Base-by-base conservation (phyloP, 495 filamentous ascomycete genomes). In the Astrothelium subdiscretum region DNA sequence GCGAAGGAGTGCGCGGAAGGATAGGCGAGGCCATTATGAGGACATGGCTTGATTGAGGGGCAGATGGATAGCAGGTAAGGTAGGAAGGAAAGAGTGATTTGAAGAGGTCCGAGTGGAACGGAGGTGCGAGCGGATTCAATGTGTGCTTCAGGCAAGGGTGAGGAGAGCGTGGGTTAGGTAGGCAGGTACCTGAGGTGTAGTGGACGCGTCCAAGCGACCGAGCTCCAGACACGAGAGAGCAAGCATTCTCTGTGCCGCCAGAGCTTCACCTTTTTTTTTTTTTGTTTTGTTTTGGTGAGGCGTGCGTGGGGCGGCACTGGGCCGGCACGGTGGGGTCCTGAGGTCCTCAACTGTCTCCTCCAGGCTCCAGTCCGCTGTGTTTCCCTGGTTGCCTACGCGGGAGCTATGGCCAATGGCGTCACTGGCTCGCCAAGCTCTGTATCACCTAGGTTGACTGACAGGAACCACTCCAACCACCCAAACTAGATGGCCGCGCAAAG, bases 341-440 rank as follows among this genome's bases (percentile, higher is more conserved):
- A n/a, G n/a, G n/a, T n/a, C n/a, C n/a, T n/a, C n/a, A n/a, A n/a
- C n/a, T n/a, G n/a, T n/a, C n/a, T n/a, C n/a, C 35, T 38, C 35
- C 15, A 38, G 35, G 35, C 35, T 38, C 35, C 35, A 15, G 15
- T 15, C 8, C 15, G 35, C 15, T 38, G 35, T n/a, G n/a, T n/a
- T n/a, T n/a, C n/a, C 35, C 35, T 38, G 35, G 35, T 6, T 38
- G 15, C 35, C 35, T 38, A 38, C 35, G 15, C 8, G 48, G 48
- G 48, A 54, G 48, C 48, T 54, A 54, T 54, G 48, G 48, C 48
- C 48, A 29, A 54, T 54, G 22, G 24, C 59, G 29, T 48, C 32
- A 57, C 15, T 52, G 11, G n/a, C 24, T 20, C 31, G 35, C 12
- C 57, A 38, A 12, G 22, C 32, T 52, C 58, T 48, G 48, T 58